These are phyloP conservation scores for Ceriops zippeliana DNA, from an alignment of 345 rosid species.

Conservation along the genomic window DNA sequence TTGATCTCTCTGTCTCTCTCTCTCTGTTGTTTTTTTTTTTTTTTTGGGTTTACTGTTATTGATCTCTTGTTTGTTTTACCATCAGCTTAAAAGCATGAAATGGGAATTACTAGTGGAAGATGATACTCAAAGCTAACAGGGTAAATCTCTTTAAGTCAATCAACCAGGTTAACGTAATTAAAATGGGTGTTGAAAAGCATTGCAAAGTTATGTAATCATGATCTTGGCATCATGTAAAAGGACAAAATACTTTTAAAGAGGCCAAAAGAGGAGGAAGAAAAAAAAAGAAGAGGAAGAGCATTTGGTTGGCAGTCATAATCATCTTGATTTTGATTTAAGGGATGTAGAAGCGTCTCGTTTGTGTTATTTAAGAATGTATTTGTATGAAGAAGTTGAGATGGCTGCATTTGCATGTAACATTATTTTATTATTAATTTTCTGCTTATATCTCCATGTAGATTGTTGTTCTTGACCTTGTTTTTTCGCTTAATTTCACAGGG, in stretches of 20 bases:
- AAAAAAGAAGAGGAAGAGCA: background rate
- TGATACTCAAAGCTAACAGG: background rate
- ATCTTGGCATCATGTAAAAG: constrained; percentile 9
- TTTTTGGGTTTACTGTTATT: background rate
- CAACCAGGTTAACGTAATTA: background rate
- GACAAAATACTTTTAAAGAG: background rate
- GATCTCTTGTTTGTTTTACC: background rate
- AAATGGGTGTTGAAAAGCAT: constrained; percentile 4
- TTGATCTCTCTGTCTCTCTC: no score
- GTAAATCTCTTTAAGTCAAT: background rate
- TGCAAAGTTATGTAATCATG: constrained; percentile 23
- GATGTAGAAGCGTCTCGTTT: background rate
- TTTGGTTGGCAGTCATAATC: constrained; percentile 32
- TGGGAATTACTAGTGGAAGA: background rate
- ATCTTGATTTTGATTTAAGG: background rate
- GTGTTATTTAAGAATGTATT: no score
- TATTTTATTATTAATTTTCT: no score
- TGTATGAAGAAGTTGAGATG: no score
- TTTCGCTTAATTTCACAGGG: no score
- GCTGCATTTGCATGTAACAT: no score
- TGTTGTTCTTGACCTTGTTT: no score
- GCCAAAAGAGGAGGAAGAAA: background rate
- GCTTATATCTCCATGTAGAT: no score
- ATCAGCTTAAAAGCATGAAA: background rate
- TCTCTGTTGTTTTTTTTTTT: no score